Conservation (phyloP, 257 asterid species). For the Lycium barbarum region DNA sequence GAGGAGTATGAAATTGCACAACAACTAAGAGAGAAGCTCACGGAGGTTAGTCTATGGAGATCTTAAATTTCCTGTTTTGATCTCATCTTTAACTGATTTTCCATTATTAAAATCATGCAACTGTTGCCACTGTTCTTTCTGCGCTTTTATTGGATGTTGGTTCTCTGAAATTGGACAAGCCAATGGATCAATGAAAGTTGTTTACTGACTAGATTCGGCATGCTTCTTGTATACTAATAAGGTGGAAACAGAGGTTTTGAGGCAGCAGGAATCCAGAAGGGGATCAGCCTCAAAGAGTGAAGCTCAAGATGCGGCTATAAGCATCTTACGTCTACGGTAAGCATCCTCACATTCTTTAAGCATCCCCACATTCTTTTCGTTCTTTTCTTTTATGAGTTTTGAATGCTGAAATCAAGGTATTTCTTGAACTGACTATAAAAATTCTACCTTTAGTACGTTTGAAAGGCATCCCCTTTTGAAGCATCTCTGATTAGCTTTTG, state of each 20-base stretch:
- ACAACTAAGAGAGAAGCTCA: slow-evolving; percentile 86
- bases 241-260: slow-evolving; percentile 90
- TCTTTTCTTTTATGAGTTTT: slow-evolving; percentile 15
- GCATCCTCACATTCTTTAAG: slow-evolving; percentile 32
- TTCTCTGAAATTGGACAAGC: neutral
- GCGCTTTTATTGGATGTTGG: neutral
- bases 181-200: neutral
- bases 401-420: slow-evolving; percentile 13
- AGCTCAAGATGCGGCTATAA: slow-evolving; percentile 96
- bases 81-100: slow-evolving; percentile 12
- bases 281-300: slow-evolving; percentile 87
- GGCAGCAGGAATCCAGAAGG: slow-evolving; percentile 69
- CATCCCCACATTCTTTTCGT: slow-evolving; percentile 11
- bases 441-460: neutral
- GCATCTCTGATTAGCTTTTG: slow-evolving; percentile 34
- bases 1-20: slow-evolving; percentile 93
- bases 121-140: neutral
- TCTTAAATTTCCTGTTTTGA: slow-evolving; percentile 22
- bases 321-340: slow-evolving; percentile 86
- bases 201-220: neutral
- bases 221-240: slow-evolving; percentile 37
- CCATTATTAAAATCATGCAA: neutral
- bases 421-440: neutral
- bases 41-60: slow-evolving; percentile 64
- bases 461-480: slow-evolving; percentile 21